Conservation (phyloP, 2,329 filamentous ascomycete species). For the Dactylellina sp. region DNA sequence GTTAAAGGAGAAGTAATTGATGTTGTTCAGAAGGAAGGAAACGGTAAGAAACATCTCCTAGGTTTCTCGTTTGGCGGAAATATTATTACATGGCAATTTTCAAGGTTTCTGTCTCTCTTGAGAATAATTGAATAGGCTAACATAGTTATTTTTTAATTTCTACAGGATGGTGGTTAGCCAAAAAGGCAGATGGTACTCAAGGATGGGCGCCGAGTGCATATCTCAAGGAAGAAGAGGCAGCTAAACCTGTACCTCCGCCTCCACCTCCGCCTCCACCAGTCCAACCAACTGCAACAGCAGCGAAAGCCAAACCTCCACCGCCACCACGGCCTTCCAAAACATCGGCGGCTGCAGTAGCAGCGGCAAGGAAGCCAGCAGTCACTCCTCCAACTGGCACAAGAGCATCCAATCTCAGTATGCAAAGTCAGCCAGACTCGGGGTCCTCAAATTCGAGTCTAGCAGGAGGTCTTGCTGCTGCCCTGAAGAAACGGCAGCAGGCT, state of each 20-base stretch:
- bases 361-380: constrained; percentile 67
- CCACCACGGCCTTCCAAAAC: constrained; percentile 83
- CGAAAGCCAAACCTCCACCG: constrained; percentile 75
- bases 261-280: constrained; percentile 70
- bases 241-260: constrained; percentile 71
- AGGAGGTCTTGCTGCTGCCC: constrained; percentile 81
- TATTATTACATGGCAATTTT: constrained; percentile 12
- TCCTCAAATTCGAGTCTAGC: constrained; percentile 74
- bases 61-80: constrained; percentile 1
- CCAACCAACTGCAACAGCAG: constrained; percentile 60
- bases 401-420: constrained; percentile 61
- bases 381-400: constrained; percentile 70
- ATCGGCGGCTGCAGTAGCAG: constrained; percentile 68
- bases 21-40: constrained; percentile 92
- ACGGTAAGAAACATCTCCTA: constrained; percentile 73
- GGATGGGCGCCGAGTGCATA: constrained; percentile 96
- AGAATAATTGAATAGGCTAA: constrained; percentile 18
- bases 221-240: constrained; percentile 79
- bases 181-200: constrained; percentile 75
- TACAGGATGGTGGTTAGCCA: constrained; percentile 94
- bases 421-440: constrained; percentile 66
- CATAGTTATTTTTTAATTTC: constrained; percentile 62
- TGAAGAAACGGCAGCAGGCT: constrained; percentile 79
- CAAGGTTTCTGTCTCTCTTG: constrained; percentile 1
- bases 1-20: constrained; percentile 83